These are phyloP conservation scores for Asterophora lycoperdoides DNA, from an alignment of 768 basidiomycete genomes.

Conservation along the genomic window DNA sequence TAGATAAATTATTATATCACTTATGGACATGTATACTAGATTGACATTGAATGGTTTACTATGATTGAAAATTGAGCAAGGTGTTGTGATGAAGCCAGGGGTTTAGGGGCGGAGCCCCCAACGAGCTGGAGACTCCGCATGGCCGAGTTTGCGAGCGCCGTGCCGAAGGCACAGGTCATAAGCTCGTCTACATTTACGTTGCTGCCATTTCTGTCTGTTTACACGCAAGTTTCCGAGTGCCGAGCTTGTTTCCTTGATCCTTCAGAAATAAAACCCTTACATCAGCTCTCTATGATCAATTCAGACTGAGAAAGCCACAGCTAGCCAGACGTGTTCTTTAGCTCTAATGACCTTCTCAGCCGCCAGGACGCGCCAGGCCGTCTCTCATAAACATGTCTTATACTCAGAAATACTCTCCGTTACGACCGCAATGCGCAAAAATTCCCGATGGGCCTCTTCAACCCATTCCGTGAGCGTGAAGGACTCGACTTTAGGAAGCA, in stretches of 20 bases:
- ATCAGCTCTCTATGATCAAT: conserved; percentile 15
- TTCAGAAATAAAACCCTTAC: conserved; percentile 10
- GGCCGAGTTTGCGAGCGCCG: too few species aligned
- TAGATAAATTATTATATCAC: too few species aligned
- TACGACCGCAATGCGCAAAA: conserved; percentile 94
- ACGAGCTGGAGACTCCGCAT: too few species aligned
- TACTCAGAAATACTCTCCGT: conserved; percentile 89
- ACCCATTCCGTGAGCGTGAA: conserved; percentile 56
- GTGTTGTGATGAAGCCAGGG: too few species aligned
- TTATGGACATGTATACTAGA: too few species aligned
- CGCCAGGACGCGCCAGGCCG: conserved; percentile 27
- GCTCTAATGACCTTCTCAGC: conserved; percentile 21
- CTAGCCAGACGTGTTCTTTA: conserved; percentile 27
- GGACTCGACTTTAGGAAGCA: conserved; percentile 67
- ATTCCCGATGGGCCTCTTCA: conserved; percentile 90
- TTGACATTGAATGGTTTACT: too few species aligned
- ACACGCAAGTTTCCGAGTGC: too few species aligned
- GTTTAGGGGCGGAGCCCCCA: too few species aligned
- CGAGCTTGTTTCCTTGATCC: background rate
- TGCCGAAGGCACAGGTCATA: too few species aligned
- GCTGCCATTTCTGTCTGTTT: too few species aligned
- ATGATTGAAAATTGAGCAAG: too few species aligned
- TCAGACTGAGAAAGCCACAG: conserved; percentile 15
- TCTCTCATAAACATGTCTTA: conserved; percentile 73
- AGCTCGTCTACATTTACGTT: too few species aligned